A percentile compares a stretch with the other conserved stretches of the same genome.
Conservation (phyloP, 1,139 yeast genomes). For the Yamadazyma siamensis region DNA sequence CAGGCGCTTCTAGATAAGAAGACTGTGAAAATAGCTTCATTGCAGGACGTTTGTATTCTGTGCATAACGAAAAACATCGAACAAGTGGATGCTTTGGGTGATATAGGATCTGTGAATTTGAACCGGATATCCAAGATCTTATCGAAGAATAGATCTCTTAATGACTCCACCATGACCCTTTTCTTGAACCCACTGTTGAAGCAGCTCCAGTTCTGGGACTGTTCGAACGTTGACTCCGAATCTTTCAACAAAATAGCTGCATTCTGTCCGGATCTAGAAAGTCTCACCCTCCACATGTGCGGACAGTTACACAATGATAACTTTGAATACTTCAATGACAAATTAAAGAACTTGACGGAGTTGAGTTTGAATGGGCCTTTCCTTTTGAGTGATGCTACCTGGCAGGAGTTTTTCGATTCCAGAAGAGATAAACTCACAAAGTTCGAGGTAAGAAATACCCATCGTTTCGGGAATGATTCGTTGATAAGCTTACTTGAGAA, state of each 20-base stretch:
- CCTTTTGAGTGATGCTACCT: slow-evolving; percentile 65
- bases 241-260: slow-evolving; percentile 71
- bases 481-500: slow-evolving; percentile 59
- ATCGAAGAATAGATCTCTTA: slow-evolving; percentile 75
- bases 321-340: slow-evolving; percentile 56
- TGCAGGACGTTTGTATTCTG: slow-evolving; percentile 79
- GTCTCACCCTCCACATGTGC: slow-evolving; percentile 79
- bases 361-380: slow-evolving; percentile 83
- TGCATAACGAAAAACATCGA: slow-evolving; percentile 70
- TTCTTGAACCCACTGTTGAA: slow-evolving; percentile 63
- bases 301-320: slow-evolving; percentile 86
- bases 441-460: slow-evolving; percentile 76
- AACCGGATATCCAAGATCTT: slow-evolving; percentile 69
- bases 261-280: slow-evolving; percentile 69
- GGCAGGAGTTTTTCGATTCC: slow-evolving; percentile 70
- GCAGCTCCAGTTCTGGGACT: slow-evolving; percentile 80
- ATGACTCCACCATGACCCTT: slow-evolving; percentile 65
- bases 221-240: slow-evolving; percentile 71
- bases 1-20: slow-evolving; percentile 76
- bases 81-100: slow-evolving; percentile 76
- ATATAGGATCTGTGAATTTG: slow-evolving; percentile 65
- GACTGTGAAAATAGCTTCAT: slow-evolving; percentile 58
- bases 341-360: slow-evolving; percentile 51
- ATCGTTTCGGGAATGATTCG: slow-evolving; percentile 71
- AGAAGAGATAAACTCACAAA: slow-evolving; percentile 25